A percentile compares a stretch with the other conserved stretches of the same genome.
These are phyloP conservation scores for Salvia hispanica DNA, from an alignment of 257 asterid genomes.

Conservation along the genomic window DNA sequence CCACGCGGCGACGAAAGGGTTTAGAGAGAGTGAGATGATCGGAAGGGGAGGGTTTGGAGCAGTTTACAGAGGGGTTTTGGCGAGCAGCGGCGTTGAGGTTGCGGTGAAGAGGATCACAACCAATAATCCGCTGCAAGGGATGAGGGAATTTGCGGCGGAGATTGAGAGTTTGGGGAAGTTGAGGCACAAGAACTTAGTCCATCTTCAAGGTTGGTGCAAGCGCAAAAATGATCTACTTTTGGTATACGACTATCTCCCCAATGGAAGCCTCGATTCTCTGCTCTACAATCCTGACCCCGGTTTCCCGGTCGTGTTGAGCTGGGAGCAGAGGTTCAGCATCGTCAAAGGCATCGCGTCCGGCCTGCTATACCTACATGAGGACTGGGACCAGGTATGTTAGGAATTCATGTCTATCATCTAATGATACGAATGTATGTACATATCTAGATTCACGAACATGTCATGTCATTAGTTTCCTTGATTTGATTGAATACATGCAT, in stretches of 20 bases:
- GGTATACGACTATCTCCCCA: slow-evolving; percentile 66
- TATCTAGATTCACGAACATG: no score
- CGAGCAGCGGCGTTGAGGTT: slow-evolving; percentile 41
- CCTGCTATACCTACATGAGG: slow-evolving; percentile 72
- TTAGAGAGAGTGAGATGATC: slow-evolving; percentile 50
- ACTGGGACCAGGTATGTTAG: slow-evolving; percentile 60
- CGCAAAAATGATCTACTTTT: slow-evolving; percentile 59
- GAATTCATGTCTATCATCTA: no score
- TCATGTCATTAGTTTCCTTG: no score
- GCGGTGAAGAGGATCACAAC: slow-evolving; percentile 68
- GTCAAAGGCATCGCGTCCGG: slow-evolving; percentile 70
- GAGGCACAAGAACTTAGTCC: slow-evolving; percentile 70
- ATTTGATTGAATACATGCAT: no score
- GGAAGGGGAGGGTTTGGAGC: slow-evolving; percentile 78
- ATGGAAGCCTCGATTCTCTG: slow-evolving; percentile 71
- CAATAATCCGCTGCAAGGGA: slow-evolving; percentile 59
- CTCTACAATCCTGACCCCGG: slow-evolving; percentile 38
- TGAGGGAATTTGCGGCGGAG: slow-evolving; percentile 80
- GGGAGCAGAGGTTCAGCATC: slow-evolving; percentile 67
- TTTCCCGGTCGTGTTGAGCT: slow-evolving; percentile 29
- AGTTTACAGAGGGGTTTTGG: slow-evolving; percentile 62
- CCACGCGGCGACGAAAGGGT: slow-evolving; percentile 59
- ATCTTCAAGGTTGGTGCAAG: slow-evolving; percentile 91
- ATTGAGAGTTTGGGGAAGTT: slow-evolving; percentile 71
- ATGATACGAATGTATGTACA: no score